Base-by-base conservation (phyloP, 2,329 filamentous ascomycete genomes). In the Aspergillus brasiliensis region DNA sequence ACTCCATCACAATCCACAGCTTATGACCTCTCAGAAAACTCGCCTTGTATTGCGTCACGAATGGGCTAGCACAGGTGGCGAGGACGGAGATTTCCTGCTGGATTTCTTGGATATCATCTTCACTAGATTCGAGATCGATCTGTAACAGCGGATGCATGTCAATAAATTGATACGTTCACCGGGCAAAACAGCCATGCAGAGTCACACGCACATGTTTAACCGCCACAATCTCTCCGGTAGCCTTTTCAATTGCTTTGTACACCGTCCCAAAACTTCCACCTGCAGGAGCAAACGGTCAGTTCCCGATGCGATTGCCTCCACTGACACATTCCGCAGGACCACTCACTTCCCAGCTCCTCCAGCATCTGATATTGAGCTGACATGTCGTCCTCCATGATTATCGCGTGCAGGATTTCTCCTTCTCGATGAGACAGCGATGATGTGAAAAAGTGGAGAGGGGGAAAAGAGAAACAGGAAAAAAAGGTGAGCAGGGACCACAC, bases 1-100 rank as follows among this genome's bases (percentile, higher is more conserved):
- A 99, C 77, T 99, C 95, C 95, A 99, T 99, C 60, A 98, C 92
- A 73, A 99, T 99, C 95, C 95, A 99, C 82, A 99, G 81, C 79
- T 98, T 99, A 75, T 93, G 91, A 25, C 95, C 95, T 68, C 91
- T 88, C n/a, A 98, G 85, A 76, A 98, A 99, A 73, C 93, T 97
- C 21, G 91, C 91, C 75, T 93, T 96, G 83, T 99, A 99, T 74
- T 96, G 91, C 15, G 95, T 98, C 67, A 99, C 92, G 76, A 90
- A 96, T 51, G 91, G 90, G 74, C 93, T 97, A 67, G 91, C 90
- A 81, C 95, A 99, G 56, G 95, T 97, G 78, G 93, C 95, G 62
- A 99, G 83, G 34, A 99, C 90, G 2, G 92, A 90, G 67, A 99
- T 98, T 75, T 99, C 95, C 73, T 96, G 92, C 71, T 99, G 94